A percentile compares a stretch with the other conserved stretches of the same genome.
These are phyloP conservation scores for Colletotrichum sp. DNA, from an alignment of 2,329 filamentous ascomycete species.

Conservation along the genomic window DNA sequence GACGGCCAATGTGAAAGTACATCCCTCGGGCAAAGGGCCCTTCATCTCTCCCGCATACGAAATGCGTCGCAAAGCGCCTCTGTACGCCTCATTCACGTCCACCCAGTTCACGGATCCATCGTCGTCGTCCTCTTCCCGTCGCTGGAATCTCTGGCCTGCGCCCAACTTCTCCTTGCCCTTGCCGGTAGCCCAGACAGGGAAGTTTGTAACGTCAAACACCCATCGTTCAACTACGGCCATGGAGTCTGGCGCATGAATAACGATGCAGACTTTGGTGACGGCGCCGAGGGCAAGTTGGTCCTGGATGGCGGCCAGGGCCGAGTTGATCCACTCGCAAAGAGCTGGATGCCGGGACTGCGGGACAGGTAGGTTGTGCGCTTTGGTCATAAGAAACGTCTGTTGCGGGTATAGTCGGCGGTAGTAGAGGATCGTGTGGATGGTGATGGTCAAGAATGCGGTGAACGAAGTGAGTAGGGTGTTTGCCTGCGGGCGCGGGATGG, in stretches of 20 bases:
- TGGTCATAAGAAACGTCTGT: constrained; percentile 77
- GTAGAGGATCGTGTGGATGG: constrained; percentile 86
- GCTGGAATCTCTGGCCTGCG: constrained; percentile 26
- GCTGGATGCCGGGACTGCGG: constrained; percentile 86
- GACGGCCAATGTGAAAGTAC: constrained; percentile 78
- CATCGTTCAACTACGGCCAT: constrained; percentile 62
- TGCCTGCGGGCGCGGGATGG: constrained; percentile 46
- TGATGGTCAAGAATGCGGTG: constrained; percentile 79
- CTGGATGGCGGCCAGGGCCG: constrained; percentile 76
- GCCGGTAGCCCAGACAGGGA: constrained; percentile 47
- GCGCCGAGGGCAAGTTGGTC: constrained; percentile 68
- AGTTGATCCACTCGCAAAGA: constrained; percentile 84
- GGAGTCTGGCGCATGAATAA: constrained; percentile 44
- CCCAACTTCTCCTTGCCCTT: constrained; percentile 24
- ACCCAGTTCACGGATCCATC: constrained; percentile 49
- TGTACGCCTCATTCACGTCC: constrained; percentile 75
- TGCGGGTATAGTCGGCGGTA: constrained; percentile 81
- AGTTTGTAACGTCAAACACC: constrained; percentile 61
- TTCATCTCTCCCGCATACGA: constrained; percentile 64
- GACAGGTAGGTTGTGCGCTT: constrained; percentile 84
- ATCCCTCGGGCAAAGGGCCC: constrained; percentile 62
- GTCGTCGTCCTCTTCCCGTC: constrained; percentile 25
- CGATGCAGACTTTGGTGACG: constrained; percentile 53
- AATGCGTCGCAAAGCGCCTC: constrained; percentile 69
- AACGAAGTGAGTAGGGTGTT: constrained; percentile 71